phyloP scores from a whole-genome alignment of 2,329 filamentous ascomycete species.

The Penicillium aurantiogriseum region DNA sequence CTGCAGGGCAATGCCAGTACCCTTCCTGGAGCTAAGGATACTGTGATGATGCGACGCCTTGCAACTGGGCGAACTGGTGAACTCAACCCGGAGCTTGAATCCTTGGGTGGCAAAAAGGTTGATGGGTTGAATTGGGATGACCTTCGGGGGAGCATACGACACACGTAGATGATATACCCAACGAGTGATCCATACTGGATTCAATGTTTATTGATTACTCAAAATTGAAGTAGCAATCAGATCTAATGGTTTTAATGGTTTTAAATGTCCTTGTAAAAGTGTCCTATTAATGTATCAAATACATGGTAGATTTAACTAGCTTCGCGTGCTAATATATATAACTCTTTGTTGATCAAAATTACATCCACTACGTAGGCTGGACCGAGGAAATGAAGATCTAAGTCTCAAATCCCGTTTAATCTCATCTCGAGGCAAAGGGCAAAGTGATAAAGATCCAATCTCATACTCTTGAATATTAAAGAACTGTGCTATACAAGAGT shows the following conservation, averaged over 20 bases:
- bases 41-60: constrained; percentile 70
- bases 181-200: constrained; percentile 7
- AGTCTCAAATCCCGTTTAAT: neutral
- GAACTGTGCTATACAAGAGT: neutral
- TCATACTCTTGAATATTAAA: neutral
- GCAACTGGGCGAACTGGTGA: constrained; percentile 57
- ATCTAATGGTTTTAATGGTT: constrained; percentile 10
- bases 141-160: constrained; percentile 39
- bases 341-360: neutral
- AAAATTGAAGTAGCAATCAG: constrained; percentile 10
- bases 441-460: neutral
- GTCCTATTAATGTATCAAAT: neutral
- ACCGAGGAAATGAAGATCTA: neutral
- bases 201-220: constrained; percentile 9
- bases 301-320: too few species aligned
- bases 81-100: constrained; percentile 35
- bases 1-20: constrained; percentile 63
- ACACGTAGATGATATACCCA: constrained; percentile 22
- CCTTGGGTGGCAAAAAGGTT: constrained; percentile 45
- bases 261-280: neutral
- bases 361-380: neutral
- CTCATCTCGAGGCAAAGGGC: neutral
- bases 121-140: constrained; percentile 55
- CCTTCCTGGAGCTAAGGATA: constrained; percentile 67
- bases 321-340: neutral